Conservation (phyloP, 1,284 basidiomycete species). For the Marasmius oreades region DNA sequence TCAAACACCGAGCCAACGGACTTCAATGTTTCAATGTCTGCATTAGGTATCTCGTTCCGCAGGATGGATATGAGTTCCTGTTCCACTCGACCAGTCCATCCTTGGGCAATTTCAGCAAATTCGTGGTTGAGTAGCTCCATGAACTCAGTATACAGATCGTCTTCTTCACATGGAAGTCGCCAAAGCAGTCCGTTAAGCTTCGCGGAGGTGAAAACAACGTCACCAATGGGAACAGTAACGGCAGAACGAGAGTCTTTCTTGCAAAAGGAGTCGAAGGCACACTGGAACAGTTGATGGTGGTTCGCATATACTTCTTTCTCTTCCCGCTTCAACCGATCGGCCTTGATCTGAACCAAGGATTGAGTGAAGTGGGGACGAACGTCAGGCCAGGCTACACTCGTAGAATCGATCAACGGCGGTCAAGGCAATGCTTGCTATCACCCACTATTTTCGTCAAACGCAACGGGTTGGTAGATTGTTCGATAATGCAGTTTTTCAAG, state of each 20-base stretch:
- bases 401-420: too few species aligned
- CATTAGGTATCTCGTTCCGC: neutral
- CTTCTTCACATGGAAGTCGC: neutral
- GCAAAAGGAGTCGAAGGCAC: neutral
- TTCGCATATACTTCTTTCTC: neutral
- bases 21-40: neutral
- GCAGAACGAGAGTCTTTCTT: neutral
- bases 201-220: neutral
- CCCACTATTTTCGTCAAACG: neutral
- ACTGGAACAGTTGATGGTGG: neutral
- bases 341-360: neutral
- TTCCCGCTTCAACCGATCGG: neutral
- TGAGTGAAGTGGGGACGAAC: too few species aligned
- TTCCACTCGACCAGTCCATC: neutral
- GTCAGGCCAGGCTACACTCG: neutral
- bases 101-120: neutral
- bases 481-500: neutral
- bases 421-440: too few species aligned
- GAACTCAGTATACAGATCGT: neutral
- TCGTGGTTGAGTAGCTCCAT: neutral
- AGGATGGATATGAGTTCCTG: neutral
- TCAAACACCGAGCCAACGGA: neutral
- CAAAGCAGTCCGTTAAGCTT: neutral
- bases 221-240: neutral
- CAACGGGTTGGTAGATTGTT: neutral